Base-by-base conservation (phyloP, 106 monocot species). In the Posidonia australis region DNA sequence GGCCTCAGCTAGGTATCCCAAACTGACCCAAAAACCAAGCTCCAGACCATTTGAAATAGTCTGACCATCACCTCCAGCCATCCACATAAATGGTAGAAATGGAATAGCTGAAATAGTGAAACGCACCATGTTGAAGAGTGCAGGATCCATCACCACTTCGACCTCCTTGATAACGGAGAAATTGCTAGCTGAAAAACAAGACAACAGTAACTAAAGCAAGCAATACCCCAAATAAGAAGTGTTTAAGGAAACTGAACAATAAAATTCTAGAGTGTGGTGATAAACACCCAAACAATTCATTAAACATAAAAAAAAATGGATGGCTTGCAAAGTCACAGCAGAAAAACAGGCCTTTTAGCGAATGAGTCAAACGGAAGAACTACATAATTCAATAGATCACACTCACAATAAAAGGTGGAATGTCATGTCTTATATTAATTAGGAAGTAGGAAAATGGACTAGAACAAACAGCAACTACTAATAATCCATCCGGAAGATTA, bases 131-230 rank as follows among this genome's bases (percentile, higher is more conserved):
- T 73, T 85, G 70, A 93, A 93, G 23, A 83, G 71, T 55, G 88
- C 85, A 72, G 93, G 93, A 60, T 93, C 88, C 24, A 73, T 68
- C 27, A 83, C 59, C 9, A 47, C 74, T 72, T 93, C 88, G 58
- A 83, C 83, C 65, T 93, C 93, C 70, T 89, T 93, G 30, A 93
- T 36, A 53, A 86, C 79, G 12, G 86, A 86, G 75, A 89, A 86
- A 59, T 88, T 77, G 67, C 88, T 93, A 23, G 93, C 93, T 89
- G 74, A 60, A 72, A 69, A 57, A 17, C 12, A 21, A 58, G n/a
- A n/a, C n/a, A 65, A 14, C 21, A 5, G 14, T 21, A 24, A 55
- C 24, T 12, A 23, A 9, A 55, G 5, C 25, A 7, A 36, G 36
- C 5, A 36, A 36, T n/a, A n/a, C n/a, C 36, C 5, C 36, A 36